These are phyloP conservation scores for Pseudogymnoascus sp. DNA, from an alignment of 2,329 filamentous ascomycete genomes.

Conservation along the genomic window DNA sequence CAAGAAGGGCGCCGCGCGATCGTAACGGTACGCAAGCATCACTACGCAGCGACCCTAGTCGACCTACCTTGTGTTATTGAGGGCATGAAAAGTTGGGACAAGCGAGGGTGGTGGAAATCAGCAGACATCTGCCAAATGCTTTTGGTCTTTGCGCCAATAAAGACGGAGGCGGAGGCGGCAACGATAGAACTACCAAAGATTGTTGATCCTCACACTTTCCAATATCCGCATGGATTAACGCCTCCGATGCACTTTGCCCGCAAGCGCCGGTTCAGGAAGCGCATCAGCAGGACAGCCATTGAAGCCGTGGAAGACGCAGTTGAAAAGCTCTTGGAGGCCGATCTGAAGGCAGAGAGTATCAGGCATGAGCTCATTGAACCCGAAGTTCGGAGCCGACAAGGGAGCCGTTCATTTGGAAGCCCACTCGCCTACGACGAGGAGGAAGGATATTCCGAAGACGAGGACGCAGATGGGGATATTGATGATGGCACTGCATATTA, in stretches of 20 bases:
- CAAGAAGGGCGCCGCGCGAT: slow-evolving; percentile 54
- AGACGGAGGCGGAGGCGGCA: slow-evolving; percentile 46
- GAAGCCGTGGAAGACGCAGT: slow-evolving; percentile 53
- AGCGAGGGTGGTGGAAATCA: slow-evolving; percentile 65
- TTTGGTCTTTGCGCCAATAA: slow-evolving; percentile 54
- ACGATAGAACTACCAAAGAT: slow-evolving; percentile 26
- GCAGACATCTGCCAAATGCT: slow-evolving; percentile 73
- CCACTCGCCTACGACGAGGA: slow-evolving; percentile 29
- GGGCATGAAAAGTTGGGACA: slow-evolving; percentile 70
- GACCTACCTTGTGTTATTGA: slow-evolving; percentile 67
- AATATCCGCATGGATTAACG: slow-evolving; percentile 50
- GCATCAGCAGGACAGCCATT: slow-evolving; percentile 49
- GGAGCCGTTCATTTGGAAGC: slow-evolving; percentile 25
- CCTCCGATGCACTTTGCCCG: slow-evolving; percentile 55
- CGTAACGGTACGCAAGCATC: slow-evolving; percentile 51
- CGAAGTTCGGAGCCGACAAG: slow-evolving; percentile 25
- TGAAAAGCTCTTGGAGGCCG: slow-evolving; percentile 44
- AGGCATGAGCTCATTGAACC: slow-evolving; percentile 38
- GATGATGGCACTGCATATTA: slow-evolving; percentile 35
- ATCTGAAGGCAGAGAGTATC: slow-evolving; percentile 37
- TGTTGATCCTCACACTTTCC: slow-evolving; percentile 28
- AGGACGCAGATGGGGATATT: slow-evolving; percentile 34
- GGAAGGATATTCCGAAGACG: slow-evolving; percentile 32
- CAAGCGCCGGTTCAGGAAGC: slow-evolving; percentile 52
- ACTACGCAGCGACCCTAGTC: slow-evolving; percentile 61